Percentiles rank a stretch among this genome's conserved stretches.
These are phyloP conservation scores for Teratosphaeria gauchensis DNA, from an alignment of 2,329 filamentous ascomycete genomes.

Conservation along the genomic window DNA sequence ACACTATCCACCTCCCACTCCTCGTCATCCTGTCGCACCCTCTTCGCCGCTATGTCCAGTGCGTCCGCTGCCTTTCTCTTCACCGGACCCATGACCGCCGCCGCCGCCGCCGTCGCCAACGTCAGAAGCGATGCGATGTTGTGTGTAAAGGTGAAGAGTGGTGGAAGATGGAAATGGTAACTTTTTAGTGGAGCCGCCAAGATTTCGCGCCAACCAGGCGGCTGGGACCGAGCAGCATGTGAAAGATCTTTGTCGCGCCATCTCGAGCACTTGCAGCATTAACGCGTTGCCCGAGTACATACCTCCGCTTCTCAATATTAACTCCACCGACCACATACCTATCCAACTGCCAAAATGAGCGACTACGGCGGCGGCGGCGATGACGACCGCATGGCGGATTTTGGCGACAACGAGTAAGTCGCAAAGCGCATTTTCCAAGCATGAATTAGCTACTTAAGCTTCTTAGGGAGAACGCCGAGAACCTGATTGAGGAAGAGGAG, in stretches of 20 bases:
- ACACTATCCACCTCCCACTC: not conserved
- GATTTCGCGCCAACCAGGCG: not conserved
- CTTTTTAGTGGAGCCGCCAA: not conserved
- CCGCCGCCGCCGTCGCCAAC: not conserved
- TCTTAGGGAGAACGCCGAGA: constrained; percentile 26
- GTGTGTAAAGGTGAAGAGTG: not conserved
- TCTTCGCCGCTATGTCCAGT: not conserved
- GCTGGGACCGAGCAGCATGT: not conserved
- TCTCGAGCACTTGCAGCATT: too few species aligned
- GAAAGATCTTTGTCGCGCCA: constrained; percentile 1
- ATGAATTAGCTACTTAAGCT: not conserved
- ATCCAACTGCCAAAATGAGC: constrained; percentile 23
- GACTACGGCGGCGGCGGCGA: constrained; percentile 36
- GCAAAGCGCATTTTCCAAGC: not conserved
- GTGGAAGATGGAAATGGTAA: not conserved
- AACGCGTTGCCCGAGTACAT: not conserved
- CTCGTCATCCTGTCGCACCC: not conserved
- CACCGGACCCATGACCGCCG: not conserved
- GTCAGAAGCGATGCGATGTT: not conserved
- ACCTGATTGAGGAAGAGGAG: constrained; percentile 38
- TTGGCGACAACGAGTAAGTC: constrained; percentile 24
- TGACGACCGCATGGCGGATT: constrained; percentile 27
- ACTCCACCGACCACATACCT: not conserved
- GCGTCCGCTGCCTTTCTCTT: not conserved
- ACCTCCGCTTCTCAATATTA: not conserved